Base-by-base conservation (phyloP, 768 basidiomycete species). In the Calocybe indica region DNA sequence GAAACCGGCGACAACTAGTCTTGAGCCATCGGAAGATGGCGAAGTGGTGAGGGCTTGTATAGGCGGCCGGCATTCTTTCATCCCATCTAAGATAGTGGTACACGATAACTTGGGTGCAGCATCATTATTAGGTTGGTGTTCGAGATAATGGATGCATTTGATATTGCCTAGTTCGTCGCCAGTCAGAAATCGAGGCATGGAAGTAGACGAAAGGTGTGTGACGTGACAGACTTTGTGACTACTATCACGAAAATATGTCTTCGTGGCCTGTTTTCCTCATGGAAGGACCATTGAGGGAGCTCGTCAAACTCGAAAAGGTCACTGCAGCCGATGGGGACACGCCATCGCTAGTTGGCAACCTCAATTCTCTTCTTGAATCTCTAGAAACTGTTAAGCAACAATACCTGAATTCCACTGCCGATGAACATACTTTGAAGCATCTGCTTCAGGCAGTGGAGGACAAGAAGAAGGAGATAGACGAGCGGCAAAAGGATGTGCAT, bases 401-500 rank as follows among this genome's bases (percentile, higher is more conserved):
- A 9, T 59, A 84, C 47, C 68, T 76, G 38, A 67, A 70, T 0
- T 76, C 78, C 34, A 66, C 69, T 37, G 66, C 72, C 22, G 68
- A 76, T 11, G 71, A 77, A 51, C 75, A 76, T 12, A 70, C 73
- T 10, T 64, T 85, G 9, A 66, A 62, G 31, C 60, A 72, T 6
- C 67, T 90, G 7, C 68, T 75, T 12, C 77, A 76, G 59, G 71
- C 73, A 2, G 75, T 90, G 2, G 87, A 89, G 42, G 62, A 70
- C 0, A 80, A 67, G 64, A 92, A 88, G 82, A 92, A 84, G 62
- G 89, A 90, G 49, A 72, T 92, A 1, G 89, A 91, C 48, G 89
- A 93, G 33, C 76, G 84, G 3, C 84, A 93, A 72, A 97, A 94
- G 64, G 92, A 93, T 55, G 75, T 92, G 32, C 90, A 94, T 57